Base-by-base conservation (phyloP, 108 stramenopile species). In the Pinguiococcus pyrenoidosus region DNA sequence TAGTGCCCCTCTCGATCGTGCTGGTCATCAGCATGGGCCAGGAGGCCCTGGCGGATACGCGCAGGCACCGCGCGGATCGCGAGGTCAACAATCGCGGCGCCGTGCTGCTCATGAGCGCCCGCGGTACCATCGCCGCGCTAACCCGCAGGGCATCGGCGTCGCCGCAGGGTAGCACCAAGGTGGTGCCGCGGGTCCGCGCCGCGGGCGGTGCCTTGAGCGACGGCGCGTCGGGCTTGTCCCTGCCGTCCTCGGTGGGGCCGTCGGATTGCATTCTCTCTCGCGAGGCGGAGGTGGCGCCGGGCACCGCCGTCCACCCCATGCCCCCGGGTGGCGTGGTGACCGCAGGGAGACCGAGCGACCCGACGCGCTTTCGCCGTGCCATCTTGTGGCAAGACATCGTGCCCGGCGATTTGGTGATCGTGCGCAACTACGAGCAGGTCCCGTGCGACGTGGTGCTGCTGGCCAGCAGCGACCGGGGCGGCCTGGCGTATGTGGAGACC, bases 401-500 rank as follows among this genome's bases (percentile, higher is more conserved):
- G 16, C 63, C 64, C 8, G 66, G 66, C 4, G 57, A 64, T 23
- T 48, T 67, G 17, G 36, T 64, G 12, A 27, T 54, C 46, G 44
- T 66, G n/a, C 5, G 5, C 14, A 24, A 7, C 6, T 32, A 51
- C 37, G 50, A 51, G 12, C 35, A 7, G 28, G 47, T 57, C 9
- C 56, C 56, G 2, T 46, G 46, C 2, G 56, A 57, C 37, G 12
- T 29, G 24, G 42, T 57, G n/a, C 28, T 48, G 7, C 10, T 57
- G 33, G 29, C 32, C 14, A 45, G 24, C 6, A 44, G 46, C 28
- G 56, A 44, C 23, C 32, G 22, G 25, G 45, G 33, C 29, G 55
- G 55, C 50, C 51, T 61, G 25, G 63, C 55, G 43, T 69, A 64
- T 52, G 49, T 69, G 3, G 68, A 69, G 51, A 66, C 68, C 29